Base-by-base conservation (phyloP, 2,329 filamentous ascomycete species). In the Alternaria arbusti region DNA sequence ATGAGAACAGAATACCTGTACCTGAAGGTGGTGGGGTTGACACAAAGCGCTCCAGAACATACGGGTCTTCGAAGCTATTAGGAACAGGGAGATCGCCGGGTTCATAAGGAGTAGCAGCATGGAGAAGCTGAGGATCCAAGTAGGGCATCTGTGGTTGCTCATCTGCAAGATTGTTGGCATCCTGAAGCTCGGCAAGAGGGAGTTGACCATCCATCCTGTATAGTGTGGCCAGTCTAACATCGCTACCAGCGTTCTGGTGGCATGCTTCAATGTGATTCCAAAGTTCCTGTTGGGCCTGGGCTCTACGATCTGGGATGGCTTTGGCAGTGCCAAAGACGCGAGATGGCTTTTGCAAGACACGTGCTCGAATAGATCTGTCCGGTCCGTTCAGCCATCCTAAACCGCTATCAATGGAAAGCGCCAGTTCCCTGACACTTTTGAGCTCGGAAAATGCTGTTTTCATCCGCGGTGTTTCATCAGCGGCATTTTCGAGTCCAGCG, bases 371-470 rank as follows among this genome's bases (percentile, higher is more conserved):
- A 0, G 84, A 86, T 17, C 84, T 79, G 73, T 91, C 89, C 2
- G 89, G 87, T 1, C 89, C 89, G 50, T 82, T 81, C 11, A 92
- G 83, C 83, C 89, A 92, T 11, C 90, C 90, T 40, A 92, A 82
- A 10, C 90, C 89, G 59, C 86, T 89, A 71, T 91, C 88, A 44
- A 91, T 84, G 17, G 88, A 91, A 4, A 93, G 78, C 0, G 87
- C 90, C n/a, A 93, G 83, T 64, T 91, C 88, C 36, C 82, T 83
- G 3, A 90, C 85, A 9, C 84, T 82, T 2, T 74, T 79, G 2
- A 91, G 82, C 56, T 84, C 86, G 11, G 82, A 82, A 59, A 93
- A 84, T 4, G 89, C 88, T 32, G 84, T 81, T 64, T 84, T 87
- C 87, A 91, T 89, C 28, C 84, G 84, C 10, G 83, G 82, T 0